Evolutionary conservation across 192 early-diverging fungal species (phyloP).

Genomic region (Coemansia reversa): DNA sequence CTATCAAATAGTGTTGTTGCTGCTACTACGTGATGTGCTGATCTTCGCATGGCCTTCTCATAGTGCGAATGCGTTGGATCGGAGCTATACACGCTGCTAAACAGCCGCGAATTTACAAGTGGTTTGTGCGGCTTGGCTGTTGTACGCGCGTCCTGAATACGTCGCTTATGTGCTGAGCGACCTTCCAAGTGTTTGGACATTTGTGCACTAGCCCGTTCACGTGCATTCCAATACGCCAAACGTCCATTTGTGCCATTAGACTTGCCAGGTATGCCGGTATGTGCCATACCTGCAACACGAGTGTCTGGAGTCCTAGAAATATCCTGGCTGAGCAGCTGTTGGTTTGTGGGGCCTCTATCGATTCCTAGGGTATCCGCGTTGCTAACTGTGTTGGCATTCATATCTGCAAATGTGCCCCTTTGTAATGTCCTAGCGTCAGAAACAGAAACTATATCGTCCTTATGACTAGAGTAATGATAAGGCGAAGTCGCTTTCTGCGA

Average conservation of each 20-base stretch:
- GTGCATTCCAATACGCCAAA: conserved; percentile 2
- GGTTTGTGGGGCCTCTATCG: neutral
- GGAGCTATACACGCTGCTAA: conserved; percentile 3
- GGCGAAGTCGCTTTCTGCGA: conserved; percentile 25
- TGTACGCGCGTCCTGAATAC: conserved; percentile 2
- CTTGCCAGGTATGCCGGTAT: neutral
- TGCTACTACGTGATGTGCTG: conserved; percentile 44
- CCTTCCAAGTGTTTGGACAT: neutral
- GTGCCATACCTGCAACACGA: neutral
- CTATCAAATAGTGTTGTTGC: conserved; percentile 45
- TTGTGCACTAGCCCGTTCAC: conserved; percentile 2
- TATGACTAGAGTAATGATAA: conserved; percentile 23
- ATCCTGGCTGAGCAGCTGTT: neutral
- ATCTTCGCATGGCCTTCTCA: conserved; percentile 44
- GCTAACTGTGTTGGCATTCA: conserved; percentile 6
- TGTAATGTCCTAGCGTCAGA: neutral
- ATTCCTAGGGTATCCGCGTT: neutral
- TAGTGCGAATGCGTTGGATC: conserved; percentile 23
- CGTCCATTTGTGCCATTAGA: conserved; percentile 2
- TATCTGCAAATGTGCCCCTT: neutral
- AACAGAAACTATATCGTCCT: neutral
- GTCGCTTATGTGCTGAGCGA: neutral
- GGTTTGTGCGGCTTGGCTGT: conserved; percentile 12
- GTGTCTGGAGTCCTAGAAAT: neutral
- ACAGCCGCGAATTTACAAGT: conserved; percentile 30